These are phyloP conservation scores for Beta vulgaris DNA, from an alignment of 148 eudicot species.

Conservation along the genomic window DNA sequence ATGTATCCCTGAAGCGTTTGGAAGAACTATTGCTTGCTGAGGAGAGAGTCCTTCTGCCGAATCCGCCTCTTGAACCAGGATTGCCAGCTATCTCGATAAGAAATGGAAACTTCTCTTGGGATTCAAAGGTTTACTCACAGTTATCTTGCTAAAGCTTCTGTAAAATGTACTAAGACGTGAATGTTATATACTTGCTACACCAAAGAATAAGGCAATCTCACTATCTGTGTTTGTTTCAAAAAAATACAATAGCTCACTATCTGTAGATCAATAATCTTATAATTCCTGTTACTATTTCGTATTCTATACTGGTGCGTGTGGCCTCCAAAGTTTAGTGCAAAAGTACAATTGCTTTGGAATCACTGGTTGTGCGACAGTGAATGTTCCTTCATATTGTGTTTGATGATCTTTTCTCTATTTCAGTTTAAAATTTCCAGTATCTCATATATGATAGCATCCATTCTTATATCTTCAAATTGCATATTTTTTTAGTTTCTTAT, in stretches of 20 bases:
- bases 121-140: conserved; percentile 58
- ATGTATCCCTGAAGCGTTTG: conserved; percentile 87
- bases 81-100: conserved; percentile 74
- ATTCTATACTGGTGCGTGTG: no score
- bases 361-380: neutral
- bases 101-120: conserved; percentile 90
- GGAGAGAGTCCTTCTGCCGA: conserved; percentile 79
- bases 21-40: conserved; percentile 91
- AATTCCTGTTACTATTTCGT: no score
- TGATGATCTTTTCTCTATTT: no score
- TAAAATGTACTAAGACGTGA: no score
- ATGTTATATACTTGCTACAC: no score
- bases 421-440: neutral
- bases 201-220: no score
- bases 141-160: neutral
- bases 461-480: conserved; percentile 3
- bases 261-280: no score
- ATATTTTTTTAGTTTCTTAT: neutral
- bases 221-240: no score
- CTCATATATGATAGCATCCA: neutral
- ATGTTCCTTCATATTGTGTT: neutral
- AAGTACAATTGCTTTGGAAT: neutral
- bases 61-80: conserved; percentile 77
- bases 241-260: no score
- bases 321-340: no score